Conservation (phyloP, 2,329 filamentous ascomycete genomes). For the Apiospora phragmitis region DNA sequence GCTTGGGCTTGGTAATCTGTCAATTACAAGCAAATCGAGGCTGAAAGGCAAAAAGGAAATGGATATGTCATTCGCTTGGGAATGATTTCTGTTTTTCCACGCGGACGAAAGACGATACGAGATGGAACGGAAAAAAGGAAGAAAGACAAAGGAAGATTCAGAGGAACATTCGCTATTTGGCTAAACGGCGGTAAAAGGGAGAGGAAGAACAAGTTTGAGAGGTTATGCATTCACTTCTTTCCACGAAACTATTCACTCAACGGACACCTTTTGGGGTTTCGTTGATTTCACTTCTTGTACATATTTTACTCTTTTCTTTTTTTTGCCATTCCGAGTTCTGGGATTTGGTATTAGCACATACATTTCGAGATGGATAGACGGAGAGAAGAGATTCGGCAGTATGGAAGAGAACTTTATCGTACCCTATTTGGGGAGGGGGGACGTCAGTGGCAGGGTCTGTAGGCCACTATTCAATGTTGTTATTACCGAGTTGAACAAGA, state of each 20-base stretch:
- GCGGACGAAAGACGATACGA: neutral
- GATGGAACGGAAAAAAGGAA: neutral
- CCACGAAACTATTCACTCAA: neutral
- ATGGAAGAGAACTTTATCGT: no score
- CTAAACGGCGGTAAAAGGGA: neutral
- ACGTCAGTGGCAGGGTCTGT: no score
- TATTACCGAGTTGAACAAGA: neutral
- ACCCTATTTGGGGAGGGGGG: no score
- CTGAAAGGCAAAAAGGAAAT: no score
- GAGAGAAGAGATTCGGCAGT: neutral
- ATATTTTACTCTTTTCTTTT: neutral
- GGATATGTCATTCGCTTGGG: no score
- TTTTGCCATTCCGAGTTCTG: neutral
- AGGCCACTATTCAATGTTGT: no score
- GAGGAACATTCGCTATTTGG: neutral
- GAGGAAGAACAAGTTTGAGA: neutral
- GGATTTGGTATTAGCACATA: neutral
- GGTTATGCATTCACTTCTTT: neutral
- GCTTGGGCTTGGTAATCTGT: neutral
- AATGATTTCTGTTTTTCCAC: no score
- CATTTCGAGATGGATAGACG: neutral
- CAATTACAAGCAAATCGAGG: neutral
- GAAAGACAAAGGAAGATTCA: neutral
- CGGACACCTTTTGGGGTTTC: neutral
- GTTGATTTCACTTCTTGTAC: constrained; percentile 1